Base-by-base conservation (phyloP, 176 grass and related monocot species). In the Areca catechu region DNA sequence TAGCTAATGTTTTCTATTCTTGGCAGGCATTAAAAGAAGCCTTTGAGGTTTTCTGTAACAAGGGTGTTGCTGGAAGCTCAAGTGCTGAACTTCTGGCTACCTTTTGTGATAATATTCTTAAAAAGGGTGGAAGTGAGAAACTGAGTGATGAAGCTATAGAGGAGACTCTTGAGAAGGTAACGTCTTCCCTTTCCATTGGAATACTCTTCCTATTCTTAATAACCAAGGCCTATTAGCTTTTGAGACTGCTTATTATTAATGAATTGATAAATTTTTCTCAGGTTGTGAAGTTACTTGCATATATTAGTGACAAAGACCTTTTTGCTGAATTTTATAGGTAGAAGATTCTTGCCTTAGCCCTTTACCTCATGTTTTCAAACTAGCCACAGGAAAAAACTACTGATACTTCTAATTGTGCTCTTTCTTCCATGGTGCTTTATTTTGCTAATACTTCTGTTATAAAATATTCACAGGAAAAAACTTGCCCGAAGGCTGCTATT, bases 121-220 rank as follows among this genome's bases (percentile, higher is more conserved):
- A 89, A 75, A 99, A 99, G 72, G 88, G 94, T 70, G 89, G 84
- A 48, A 93, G 88, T 59, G 94, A 99, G 27, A 99, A 99, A 57
- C 88, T 93, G 6, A 99, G 88, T 19, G 94, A 99, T 85, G 94
- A 99, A 81, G 94, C 94, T 68, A 93, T 99, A 22, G 88, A 99
- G 70, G 94, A 99, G 79, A 89, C 94, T 5, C 84, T 99, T 74
- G 94, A 99, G 52, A 99, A 99, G 76, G 94, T 99, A 68, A 63
- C 49, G 2, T 57, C 20, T 53, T 34, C 0, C 17, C n/a, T 77
- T 71, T 18, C 34, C 19, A 43, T 43, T 1, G 0, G 34, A 43
- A 43, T 43, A 12, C 34, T 12, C 34, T 43, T 43, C 34, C 9
- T 43, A 43, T 43, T 43, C 10, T 43, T 43, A 43, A 43, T 43